A percentile compares a stretch with the other conserved stretches of the same genome.
phyloP scores from a whole-genome alignment of 305 asterid genomes.

The Fraxinus latifolia region DNA sequence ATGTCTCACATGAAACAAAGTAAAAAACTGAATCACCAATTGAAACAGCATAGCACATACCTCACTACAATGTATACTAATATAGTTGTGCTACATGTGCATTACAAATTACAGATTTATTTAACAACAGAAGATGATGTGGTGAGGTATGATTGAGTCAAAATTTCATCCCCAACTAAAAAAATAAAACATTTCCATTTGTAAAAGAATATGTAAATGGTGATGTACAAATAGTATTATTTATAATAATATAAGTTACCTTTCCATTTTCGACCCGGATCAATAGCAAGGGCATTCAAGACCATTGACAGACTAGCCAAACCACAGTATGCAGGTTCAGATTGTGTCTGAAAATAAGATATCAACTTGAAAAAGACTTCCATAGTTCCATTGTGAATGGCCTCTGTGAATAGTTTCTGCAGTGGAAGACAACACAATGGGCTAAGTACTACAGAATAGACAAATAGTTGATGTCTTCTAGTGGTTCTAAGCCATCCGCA shows the following conservation, averaged over 20 bases:
- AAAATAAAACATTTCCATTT: not conserved
- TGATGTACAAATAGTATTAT: too few relatives aligned
- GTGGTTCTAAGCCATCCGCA: not conserved
- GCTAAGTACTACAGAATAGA: constrained; percentile 17
- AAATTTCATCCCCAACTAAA: not conserved
- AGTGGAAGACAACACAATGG: constrained; percentile 21
- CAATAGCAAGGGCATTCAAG: constrained; percentile 91
- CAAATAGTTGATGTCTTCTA: not conserved
- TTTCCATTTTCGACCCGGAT: constrained; percentile 97
- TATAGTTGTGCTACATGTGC: not conserved
- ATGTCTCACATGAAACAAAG: not conserved
- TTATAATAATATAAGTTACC: constrained; percentile 36
- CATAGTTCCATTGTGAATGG: constrained; percentile 81
- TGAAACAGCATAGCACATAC: not conserved
- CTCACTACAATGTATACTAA: not conserved
- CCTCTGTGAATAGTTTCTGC: constrained; percentile 88
- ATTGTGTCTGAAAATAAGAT: constrained; percentile 93
- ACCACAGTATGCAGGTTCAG: constrained; percentile 98
- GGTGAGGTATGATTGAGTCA: not conserved
- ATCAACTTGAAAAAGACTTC: constrained; percentile 89
- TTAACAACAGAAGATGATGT: not conserved
- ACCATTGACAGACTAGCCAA: constrained; percentile 97
- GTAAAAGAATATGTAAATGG: too few relatives aligned
- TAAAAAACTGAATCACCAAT: constrained; percentile 11
- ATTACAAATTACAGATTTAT: too few relatives aligned